These are phyloP conservation scores for Saccharomycopsis oosterbeekiorum DNA, from an alignment of 805 yeast species.

Conservation along the genomic window DNA sequence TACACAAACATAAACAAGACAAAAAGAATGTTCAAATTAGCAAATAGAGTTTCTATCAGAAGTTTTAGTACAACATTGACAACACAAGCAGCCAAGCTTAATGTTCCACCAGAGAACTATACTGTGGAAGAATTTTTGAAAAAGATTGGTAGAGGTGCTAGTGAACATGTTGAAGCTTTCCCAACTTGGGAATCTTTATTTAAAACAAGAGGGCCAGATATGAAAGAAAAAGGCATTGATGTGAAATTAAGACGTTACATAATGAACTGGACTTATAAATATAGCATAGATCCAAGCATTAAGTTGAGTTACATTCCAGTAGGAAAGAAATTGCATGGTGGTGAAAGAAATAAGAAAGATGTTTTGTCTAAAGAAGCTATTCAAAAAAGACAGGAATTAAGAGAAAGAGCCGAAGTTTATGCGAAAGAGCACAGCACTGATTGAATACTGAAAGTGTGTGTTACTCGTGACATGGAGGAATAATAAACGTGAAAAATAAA, in stretches of 20 bases:
- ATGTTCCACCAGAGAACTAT: constrained; percentile 40
- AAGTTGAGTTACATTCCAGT: constrained; percentile 45
- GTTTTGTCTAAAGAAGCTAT: constrained; percentile 50
- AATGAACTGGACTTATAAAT: constrained; percentile 61
- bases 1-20: not conserved
- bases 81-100: constrained; percentile 2
- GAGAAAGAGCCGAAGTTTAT: constrained; percentile 20
- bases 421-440: not conserved
- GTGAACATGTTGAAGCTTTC: constrained; percentile 58
- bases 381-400: constrained; percentile 36
- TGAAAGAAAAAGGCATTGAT: constrained; percentile 75
- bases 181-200: constrained; percentile 69
- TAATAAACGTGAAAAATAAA: not conserved
- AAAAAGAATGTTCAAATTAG: not conserved
- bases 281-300: constrained; percentile 24
- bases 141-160: constrained; percentile 68
- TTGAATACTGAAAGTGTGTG: no score
- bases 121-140: constrained; percentile 65
- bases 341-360: constrained; percentile 72
- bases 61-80: constrained; percentile 3
- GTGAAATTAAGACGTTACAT: constrained; percentile 63
- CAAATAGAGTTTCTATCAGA: not conserved
- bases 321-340: constrained; percentile 76
- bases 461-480: no score
- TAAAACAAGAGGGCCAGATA: constrained; percentile 37